These are phyloP conservation scores for Pueraria montana DNA, from an alignment of 306 rosid species.

Conservation along the genomic window DNA sequence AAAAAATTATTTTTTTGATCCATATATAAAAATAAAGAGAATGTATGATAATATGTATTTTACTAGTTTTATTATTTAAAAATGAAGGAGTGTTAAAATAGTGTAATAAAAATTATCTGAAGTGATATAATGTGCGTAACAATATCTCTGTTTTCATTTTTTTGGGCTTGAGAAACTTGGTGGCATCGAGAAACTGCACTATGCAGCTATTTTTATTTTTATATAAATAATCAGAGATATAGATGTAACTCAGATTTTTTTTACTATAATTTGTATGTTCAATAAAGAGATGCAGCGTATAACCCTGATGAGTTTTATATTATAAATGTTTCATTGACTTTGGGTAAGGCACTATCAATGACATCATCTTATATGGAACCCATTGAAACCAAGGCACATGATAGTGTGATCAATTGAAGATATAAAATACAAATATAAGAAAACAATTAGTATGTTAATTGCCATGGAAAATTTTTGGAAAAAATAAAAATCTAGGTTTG, in stretches of 20 bases:
- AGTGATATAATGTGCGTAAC: background rate
- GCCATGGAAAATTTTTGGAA: background rate
- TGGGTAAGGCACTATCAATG: background rate
- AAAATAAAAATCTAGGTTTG: conserved; percentile 8
- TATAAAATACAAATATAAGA: background rate
- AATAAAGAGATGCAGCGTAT: background rate
- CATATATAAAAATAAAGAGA: background rate
- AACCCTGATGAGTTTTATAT: background rate
- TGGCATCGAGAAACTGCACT: background rate
- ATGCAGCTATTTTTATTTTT: background rate
- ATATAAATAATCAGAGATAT: background rate
- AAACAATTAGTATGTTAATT: no score
- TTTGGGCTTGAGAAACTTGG: background rate
- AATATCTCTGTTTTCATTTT: background rate
- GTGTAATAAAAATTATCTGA: background rate
- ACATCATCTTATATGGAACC: conserved; percentile 10
- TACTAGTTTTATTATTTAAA: background rate
- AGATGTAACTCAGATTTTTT: background rate
- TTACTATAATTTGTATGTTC: conserved; percentile 6
- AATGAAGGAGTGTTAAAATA: background rate
- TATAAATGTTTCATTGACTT: background rate
- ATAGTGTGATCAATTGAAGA: background rate
- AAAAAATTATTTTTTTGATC: no score
- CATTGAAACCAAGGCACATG: conserved; percentile 16
- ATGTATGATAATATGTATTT: background rate